These are phyloP conservation scores for Thalassiosira profunda DNA, from an alignment of 108 stramenopile species.

Conservation along the genomic window DNA sequence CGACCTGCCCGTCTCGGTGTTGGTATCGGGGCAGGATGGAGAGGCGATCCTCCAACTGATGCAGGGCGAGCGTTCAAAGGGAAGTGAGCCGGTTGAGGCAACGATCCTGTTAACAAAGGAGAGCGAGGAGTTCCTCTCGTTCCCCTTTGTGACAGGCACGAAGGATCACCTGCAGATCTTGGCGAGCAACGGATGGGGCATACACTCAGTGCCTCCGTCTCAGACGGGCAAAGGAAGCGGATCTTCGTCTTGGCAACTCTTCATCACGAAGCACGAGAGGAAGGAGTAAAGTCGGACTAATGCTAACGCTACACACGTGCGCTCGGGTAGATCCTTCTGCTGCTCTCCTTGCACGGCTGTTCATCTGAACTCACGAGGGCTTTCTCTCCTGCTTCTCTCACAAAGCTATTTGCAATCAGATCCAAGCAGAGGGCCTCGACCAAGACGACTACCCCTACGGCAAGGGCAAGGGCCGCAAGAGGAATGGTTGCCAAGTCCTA, in stretches of 20 bases:
- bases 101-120: slow-evolving; percentile 19
- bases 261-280: slow-evolving; percentile 50
- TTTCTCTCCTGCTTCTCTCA: too few species aligned
- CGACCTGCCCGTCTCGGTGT: slow-evolving; percentile 59
- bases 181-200: slow-evolving; percentile 68
- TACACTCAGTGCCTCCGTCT: slow-evolving; percentile 48
- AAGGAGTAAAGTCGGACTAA: too few species aligned
- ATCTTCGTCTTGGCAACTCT: slow-evolving; percentile 64
- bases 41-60: slow-evolving; percentile 31
- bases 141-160: slow-evolving; percentile 43
- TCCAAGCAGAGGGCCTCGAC: too few species aligned
- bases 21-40: slow-evolving; percentile 74
- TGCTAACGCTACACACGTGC: too few species aligned
- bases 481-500: too few species aligned
- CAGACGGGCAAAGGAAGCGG: background rate
- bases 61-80: background rate
- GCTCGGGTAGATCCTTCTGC: too few species aligned
- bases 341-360: too few species aligned
- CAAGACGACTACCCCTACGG: too few species aligned
- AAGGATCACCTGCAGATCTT: slow-evolving; percentile 49
- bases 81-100: slow-evolving; percentile 9
- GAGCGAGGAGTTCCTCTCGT: slow-evolving; percentile 4
- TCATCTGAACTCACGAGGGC: too few species aligned
- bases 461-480: too few species aligned
- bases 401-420: too few species aligned